Percentiles rank a stretch among this genome's conserved stretches.
Evolutionary conservation across 148 eudicot species (phyloP).

Genomic region (Gaultheria prostrata): DNA sequence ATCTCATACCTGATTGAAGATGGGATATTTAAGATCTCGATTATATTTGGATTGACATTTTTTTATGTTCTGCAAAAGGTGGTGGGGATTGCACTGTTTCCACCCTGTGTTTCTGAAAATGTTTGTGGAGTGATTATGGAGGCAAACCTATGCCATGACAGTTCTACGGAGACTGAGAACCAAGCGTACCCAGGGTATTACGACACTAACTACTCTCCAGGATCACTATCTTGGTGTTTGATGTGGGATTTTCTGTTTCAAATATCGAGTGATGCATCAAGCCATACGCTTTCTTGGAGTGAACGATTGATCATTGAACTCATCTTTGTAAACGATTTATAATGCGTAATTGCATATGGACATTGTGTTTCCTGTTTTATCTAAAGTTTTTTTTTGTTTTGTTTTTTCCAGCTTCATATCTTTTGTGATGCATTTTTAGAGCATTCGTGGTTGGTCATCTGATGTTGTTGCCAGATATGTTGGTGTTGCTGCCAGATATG

Average conservation of each 20-base stretch:
- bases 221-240: neutral
- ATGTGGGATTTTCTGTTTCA: neutral
- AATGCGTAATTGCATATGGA: neutral
- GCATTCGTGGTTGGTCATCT: neutral
- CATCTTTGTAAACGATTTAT: neutral
- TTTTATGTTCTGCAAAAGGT: neutral
- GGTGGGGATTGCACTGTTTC: neutral
- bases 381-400: neutral
- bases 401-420: neutral
- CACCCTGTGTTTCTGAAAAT: neutral
- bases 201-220: neutral
- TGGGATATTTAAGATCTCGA: neutral
- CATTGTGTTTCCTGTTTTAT: neutral
- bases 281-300: neutral
- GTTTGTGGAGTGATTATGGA: neutral
- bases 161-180: neutral
- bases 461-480: neutral
- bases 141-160: neutral
- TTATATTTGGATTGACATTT: neutral
- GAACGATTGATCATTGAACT: too few species aligned
- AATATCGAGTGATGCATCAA: neutral
- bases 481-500: neutral
- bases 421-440: neutral
- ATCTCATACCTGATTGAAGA: slow-evolving; percentile 31
- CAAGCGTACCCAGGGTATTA: neutral